Base-by-base conservation (phyloP, 2,329 filamentous ascomycete genomes). In the Aspergillus glaucus region DNA sequence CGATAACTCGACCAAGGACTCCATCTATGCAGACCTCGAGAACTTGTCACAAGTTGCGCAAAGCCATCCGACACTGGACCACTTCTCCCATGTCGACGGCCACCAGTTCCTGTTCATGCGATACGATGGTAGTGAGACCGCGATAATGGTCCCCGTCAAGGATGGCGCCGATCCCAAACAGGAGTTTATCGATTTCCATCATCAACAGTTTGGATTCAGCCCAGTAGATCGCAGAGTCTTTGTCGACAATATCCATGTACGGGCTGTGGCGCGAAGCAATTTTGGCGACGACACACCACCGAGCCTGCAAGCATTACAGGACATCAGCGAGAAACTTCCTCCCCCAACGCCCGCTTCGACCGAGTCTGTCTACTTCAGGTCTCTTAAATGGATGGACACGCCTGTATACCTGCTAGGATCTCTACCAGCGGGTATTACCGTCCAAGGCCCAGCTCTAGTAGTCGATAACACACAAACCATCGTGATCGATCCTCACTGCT, bases 401-500 rank as follows among this genome's bases (percentile, higher is more conserved):
- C 55, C 51, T 3, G 53, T 69, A 3, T 68, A 62, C 43, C 56
- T 54, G 8, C 58, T 68, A 5, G 56, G 55, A 8, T 41, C 51
- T 7, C 48, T 68, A 2, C 42, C 53, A 4, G 54, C 54, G 43
- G 54, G 55, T 2, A 50, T 49, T 10, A 45, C 51, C 0, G 54
- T 70, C 22, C 40, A 49, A 3, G 69, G 68, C 0, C 69, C 70
- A 0, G 67, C 69, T 0, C 50, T 62, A 69, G 0, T 65, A 12
- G 60, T 66, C 22, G 65, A 76, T 54, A 62, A 70, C 37, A 76
- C 73, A 1, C 73, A 76, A 47, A 76, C 73, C 0, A 71, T 76
- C 14, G 59, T 76, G 4, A 64, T 76, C 3, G 57, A 62, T 1
- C 72, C 70, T 1, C 58, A 55, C 10, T 60, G 68, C 2, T 64